These are phyloP conservation scores for Clarireedia hainanense DNA, from an alignment of 2,329 filamentous ascomycete genomes.

Conservation along the genomic window DNA sequence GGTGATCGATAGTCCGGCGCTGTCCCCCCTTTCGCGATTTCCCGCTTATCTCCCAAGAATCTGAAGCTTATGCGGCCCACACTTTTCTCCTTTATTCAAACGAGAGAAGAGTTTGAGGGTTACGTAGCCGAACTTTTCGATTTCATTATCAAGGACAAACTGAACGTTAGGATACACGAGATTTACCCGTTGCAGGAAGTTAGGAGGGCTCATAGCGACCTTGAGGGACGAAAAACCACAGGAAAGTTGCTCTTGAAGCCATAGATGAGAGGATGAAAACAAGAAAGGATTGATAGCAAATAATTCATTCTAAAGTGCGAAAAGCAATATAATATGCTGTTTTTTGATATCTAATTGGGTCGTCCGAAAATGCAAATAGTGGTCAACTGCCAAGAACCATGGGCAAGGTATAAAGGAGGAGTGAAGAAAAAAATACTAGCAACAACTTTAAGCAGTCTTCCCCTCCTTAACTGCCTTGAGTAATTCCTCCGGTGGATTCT, in stretches of 20 bases:
- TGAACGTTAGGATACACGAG: conserved; percentile 69
- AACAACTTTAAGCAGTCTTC: background rate
- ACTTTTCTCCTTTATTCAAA: conserved; percentile 62
- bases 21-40: conserved; percentile 57
- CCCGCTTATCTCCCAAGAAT: conserved; percentile 64
- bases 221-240: conserved; percentile 74
- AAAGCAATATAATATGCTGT: background rate
- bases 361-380: background rate
- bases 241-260: conserved; percentile 71
- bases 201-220: conserved; percentile 63
- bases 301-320: background rate
- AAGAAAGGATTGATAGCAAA: background rate
- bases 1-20: conserved; percentile 27
- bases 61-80: conserved; percentile 66
- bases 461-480: conserved; percentile 52
- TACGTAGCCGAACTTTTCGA: conserved; percentile 68
- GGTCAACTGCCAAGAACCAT: background rate
- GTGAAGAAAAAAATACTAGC: background rate
- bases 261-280: conserved; percentile 29
- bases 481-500: conserved; percentile 79
- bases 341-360: background rate
- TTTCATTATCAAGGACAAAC: conserved; percentile 58
- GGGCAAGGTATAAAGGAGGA: background rate
- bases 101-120: conserved; percentile 60
- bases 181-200: conserved; percentile 69